Evolutionary conservation across 2,329 filamentous ascomycete genomes (phyloP).

Genomic region (Trichoderma sp.): DNA sequence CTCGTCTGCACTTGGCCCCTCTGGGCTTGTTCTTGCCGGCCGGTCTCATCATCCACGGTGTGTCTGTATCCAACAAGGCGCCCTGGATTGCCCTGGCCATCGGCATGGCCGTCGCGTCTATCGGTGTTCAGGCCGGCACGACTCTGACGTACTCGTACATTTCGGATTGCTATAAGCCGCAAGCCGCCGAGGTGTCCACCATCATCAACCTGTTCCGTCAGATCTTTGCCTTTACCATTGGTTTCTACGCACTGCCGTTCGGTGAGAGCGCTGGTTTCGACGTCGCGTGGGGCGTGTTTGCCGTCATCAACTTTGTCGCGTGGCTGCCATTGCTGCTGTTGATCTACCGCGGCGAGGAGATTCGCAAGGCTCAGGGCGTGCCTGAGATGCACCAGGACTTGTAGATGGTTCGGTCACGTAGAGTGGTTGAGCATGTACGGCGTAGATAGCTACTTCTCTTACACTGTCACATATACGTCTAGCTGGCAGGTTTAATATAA

Average conservation of each 20-base stretch:
- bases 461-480: not conserved
- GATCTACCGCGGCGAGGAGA: not conserved
- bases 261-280: not conserved
- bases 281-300: constrained; percentile 11
- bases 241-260: constrained; percentile 9
- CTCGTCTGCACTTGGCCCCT: constrained; percentile 5
- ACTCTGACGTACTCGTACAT: constrained; percentile 15
- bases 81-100: constrained; percentile 14
- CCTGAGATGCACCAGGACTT: constrained; percentile 11
- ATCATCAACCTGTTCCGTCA: constrained; percentile 12
- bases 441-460: not conserved
- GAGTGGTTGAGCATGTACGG: not conserved
- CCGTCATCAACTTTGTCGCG: not conserved
- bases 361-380: constrained; percentile 3
- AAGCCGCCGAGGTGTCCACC: constrained; percentile 9
- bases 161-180: constrained; percentile 13
- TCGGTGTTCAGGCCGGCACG: constrained; percentile 7
- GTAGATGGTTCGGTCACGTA: not conserved
- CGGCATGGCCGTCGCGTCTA: constrained; percentile 4
- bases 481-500: not conserved
- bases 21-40: not conserved
- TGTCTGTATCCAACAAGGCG: not conserved
- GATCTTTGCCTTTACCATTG: constrained; percentile 12
- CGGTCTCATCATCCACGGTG: constrained; percentile 10
- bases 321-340: not conserved